Evolutionary conservation across 2,329 filamentous ascomycete genomes (phyloP).

Genomic region (Sclerotinia nivalis): DNA sequence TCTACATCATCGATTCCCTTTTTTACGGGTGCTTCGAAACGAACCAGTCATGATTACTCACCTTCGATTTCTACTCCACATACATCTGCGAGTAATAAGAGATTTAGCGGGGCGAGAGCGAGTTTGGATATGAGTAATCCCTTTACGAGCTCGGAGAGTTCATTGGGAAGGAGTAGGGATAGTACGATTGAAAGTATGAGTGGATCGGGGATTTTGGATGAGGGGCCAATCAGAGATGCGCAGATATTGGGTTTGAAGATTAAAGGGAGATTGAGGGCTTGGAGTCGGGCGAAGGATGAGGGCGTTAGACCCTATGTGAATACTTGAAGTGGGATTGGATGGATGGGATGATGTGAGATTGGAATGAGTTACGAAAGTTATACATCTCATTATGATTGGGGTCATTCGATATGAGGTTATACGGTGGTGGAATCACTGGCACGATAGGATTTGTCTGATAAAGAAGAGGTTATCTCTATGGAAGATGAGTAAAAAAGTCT

Average conservation of each 20-base stretch:
- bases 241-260: conserved; percentile 15
- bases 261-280: conserved; percentile 22
- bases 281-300: conserved; percentile 14
- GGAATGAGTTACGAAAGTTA: neutral
- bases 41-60: neutral
- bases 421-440: neutral
- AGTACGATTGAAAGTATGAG: neutral
- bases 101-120: neutral
- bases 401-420: neutral
- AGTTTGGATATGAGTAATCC: conserved; percentile 4
- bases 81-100: neutral
- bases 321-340: conserved; percentile 12
- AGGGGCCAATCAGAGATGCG: conserved; percentile 4
- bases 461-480: neutral
- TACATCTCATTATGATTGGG: neutral
- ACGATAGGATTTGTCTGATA: neutral
- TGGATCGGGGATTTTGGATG: neutral
- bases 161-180: conserved; percentile 1
- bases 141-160: neutral
- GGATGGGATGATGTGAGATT: neutral
- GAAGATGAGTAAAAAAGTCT: neutral
- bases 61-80: neutral
- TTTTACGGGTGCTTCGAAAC: neutral
- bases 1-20: conserved; percentile 2
- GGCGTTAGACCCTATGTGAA: neutral